Evolutionary conservation across 202 grass and related monocot species (phyloP).

Genomic region (Zizania palustris): DNA sequence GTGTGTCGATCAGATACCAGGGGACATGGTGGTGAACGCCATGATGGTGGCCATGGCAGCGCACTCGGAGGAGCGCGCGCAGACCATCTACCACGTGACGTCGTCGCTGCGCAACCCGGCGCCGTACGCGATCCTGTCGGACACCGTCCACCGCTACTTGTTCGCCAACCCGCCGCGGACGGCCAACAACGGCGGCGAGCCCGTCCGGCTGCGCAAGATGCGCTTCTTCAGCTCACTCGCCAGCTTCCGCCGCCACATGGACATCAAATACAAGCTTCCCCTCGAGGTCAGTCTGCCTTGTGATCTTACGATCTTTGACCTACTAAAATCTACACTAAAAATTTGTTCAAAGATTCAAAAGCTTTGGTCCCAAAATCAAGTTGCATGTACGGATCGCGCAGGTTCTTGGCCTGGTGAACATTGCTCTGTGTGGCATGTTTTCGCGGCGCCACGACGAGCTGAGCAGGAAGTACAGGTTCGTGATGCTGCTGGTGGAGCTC

Average conservation of each 20-base stretch:
- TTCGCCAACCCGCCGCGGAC: conserved; percentile 23
- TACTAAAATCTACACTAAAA: too few species aligned
- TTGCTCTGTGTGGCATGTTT: conserved; percentile 20
- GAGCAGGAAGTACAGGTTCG: conserved; percentile 36
- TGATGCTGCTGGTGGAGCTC: conserved; percentile 40
- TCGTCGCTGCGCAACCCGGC: conserved; percentile 49
- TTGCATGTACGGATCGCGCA: not conserved
- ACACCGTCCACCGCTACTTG: conserved; percentile 36
- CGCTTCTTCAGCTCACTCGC: conserved; percentile 44
- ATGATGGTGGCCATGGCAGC: conserved; percentile 52
- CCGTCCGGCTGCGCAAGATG: conserved; percentile 30
- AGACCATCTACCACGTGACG: conserved; percentile 54
- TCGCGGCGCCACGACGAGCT: conserved; percentile 24
- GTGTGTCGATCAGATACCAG: conserved; percentile 38
- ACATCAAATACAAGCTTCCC: conserved; percentile 57
- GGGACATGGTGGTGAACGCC: conserved; percentile 64
- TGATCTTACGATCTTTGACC: not conserved
- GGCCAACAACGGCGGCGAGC: conserved; percentile 42
- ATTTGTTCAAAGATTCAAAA: too few species aligned
- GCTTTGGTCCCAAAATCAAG: not conserved
- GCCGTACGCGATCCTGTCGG: not conserved
- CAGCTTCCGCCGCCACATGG: conserved; percentile 38
- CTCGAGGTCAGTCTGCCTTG: conserved; percentile 43
- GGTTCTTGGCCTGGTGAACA: conserved; percentile 31
- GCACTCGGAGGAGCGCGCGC: conserved; percentile 38